Conservation (phyloP, 352 stramenopile species). For the Phytophthora fragariaefolia region DNA sequence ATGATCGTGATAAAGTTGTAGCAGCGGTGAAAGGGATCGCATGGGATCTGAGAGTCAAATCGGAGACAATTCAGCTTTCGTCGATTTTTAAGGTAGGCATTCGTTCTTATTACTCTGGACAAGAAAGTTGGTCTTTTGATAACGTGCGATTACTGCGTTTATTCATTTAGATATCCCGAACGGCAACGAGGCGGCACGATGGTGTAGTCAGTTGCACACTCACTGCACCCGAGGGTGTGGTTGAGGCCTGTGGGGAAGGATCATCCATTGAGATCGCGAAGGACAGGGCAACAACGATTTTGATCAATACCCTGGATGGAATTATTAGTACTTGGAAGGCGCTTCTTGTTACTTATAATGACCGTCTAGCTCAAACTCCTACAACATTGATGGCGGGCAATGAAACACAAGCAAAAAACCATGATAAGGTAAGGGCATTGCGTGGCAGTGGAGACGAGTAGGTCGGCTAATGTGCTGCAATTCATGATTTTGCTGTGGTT, state of each 20-base stretch:
- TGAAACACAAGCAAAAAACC: conserved; percentile 58
- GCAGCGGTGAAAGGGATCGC: conserved; percentile 39
- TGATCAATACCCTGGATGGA: conserved; percentile 46
- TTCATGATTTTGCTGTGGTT: neutral
- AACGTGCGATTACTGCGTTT: conserved; percentile 9
- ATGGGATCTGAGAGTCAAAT: conserved; percentile 46
- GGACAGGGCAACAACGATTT: conserved; percentile 33
- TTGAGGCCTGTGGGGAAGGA: conserved; percentile 41
- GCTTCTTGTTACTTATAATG: conserved; percentile 55
- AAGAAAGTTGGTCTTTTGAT: neutral
- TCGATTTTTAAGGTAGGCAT: conserved; percentile 38
- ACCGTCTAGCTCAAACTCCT: conserved; percentile 48
- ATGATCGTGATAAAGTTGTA: conserved; percentile 49
- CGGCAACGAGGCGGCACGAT: conserved; percentile 19
- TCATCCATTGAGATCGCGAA: conserved; percentile 42
- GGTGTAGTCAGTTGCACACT: conserved; percentile 43
- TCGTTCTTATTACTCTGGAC: neutral
- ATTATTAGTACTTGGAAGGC: conserved; percentile 60
- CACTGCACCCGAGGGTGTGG: conserved; percentile 37
- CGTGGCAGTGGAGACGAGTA: neutral
- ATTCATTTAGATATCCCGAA: conserved; percentile 35
- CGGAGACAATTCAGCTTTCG: conserved; percentile 32
- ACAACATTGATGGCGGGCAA: conserved; percentile 74
- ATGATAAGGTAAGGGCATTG: conserved; percentile 37
- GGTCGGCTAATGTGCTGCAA: neutral